Conservation (phyloP, 768 basidiomycete species). For the Hericium coralloides region DNA sequence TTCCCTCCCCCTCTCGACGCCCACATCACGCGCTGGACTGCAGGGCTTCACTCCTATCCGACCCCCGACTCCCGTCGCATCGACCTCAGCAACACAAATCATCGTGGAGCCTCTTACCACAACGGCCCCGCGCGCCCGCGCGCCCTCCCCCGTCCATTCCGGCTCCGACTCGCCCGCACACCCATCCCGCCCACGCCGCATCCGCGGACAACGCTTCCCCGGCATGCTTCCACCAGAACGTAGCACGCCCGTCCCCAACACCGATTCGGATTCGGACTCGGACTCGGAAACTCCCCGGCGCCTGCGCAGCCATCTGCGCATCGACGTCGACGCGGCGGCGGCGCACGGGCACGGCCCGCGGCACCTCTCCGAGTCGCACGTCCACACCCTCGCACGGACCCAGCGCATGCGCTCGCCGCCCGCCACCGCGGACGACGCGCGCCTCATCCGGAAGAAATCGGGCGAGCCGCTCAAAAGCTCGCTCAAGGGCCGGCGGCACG, state of each 20-base stretch:
- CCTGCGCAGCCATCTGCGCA: background rate
- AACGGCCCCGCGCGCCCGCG: slow-evolving; percentile 3
- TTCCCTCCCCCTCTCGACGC: slow-evolving; percentile 6
- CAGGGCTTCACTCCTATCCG: no score
- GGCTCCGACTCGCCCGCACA: slow-evolving; percentile 17
- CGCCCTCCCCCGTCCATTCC: slow-evolving; percentile 12
- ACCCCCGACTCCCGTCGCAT: slow-evolving; percentile 3
- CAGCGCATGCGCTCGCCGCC: slow-evolving; percentile 2
- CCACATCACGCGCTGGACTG: background rate
- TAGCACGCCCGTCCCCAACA: slow-evolving; percentile 34
- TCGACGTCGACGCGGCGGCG: background rate
- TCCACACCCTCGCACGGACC: background rate
- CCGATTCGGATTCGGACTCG: slow-evolving; percentile 15
- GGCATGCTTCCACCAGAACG: slow-evolving; percentile 28
- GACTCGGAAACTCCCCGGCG: slow-evolving; percentile 9
- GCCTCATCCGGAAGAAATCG: slow-evolving; percentile 81
- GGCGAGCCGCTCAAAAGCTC: slow-evolving; percentile 91
- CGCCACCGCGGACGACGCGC: slow-evolving; percentile 23
- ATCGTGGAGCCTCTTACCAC: slow-evolving; percentile 21
- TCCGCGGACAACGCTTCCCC: slow-evolving; percentile 18
- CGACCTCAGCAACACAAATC: slow-evolving; percentile 5
- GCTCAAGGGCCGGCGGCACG: slow-evolving; percentile 59
- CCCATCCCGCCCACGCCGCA: slow-evolving; percentile 19
- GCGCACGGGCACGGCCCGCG: background rate
- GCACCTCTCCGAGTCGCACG: slow-evolving; percentile 13